These are phyloP conservation scores for Berkeleyomyces basicola DNA, from an alignment of 2,329 filamentous ascomycete genomes.

Conservation along the genomic window DNA sequence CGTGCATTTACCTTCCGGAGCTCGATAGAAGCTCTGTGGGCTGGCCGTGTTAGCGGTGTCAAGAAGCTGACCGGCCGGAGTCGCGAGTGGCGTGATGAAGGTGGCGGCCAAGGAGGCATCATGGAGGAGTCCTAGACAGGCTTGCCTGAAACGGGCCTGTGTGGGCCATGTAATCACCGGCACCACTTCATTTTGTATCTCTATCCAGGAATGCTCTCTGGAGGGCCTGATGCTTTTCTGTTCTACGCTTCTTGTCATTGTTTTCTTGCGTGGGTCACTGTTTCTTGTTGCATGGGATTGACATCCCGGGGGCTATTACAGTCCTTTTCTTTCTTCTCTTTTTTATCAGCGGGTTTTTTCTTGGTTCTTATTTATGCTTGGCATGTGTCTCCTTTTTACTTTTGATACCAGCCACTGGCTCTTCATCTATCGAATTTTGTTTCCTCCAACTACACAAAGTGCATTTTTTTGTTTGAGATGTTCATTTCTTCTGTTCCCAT, in stretches of 20 bases:
- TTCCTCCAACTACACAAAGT: neutral
- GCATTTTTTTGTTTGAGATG: too few species aligned
- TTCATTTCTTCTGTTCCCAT: too few species aligned
- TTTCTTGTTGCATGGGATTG: neutral
- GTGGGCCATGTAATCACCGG: neutral
- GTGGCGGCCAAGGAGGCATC: slow-evolving; percentile 53
- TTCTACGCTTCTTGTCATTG: slow-evolving; percentile 6
- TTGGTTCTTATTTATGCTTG: slow-evolving; percentile 1
- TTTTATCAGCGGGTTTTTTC: slow-evolving; percentile 5
- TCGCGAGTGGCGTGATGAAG: slow-evolving; percentile 80
- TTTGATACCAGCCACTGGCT: neutral
- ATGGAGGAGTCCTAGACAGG: slow-evolving; percentile 37
- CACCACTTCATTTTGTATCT: neutral
- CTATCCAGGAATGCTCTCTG: neutral
- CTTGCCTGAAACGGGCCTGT: slow-evolving; percentile 6
- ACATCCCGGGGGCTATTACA: neutral
- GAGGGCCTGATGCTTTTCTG: neutral
- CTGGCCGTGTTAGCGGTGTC: slow-evolving; percentile 63
- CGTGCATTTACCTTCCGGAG: slow-evolving; percentile 87
- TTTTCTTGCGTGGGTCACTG: slow-evolving; percentile 8
- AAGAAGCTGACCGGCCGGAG: slow-evolving; percentile 68
- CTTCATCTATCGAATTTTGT: neutral
- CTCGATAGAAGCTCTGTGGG: slow-evolving; percentile 78
- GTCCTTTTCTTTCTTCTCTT: neutral
- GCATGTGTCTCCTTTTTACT: neutral